A percentile compares a stretch with the other conserved stretches of the same genome.
phyloP scores from a whole-genome alignment of 2,329 filamentous ascomycete genomes.

The Thielaviopsis punctulata region DNA sequence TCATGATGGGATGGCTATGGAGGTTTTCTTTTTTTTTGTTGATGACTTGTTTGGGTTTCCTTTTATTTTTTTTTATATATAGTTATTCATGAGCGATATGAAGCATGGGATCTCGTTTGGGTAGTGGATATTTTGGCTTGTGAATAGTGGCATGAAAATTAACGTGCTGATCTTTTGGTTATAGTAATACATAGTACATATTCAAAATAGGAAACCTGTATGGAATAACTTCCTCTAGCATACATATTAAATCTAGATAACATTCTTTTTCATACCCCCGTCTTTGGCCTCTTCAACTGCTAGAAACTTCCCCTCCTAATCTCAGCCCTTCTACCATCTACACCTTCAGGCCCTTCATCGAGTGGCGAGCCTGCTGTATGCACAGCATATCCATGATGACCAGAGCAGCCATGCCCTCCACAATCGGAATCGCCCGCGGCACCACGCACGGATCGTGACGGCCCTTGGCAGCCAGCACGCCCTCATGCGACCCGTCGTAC shows the following conservation, averaged over 20 bases:
- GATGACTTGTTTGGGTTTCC: slow-evolving; percentile 1
- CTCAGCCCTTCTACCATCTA: slow-evolving; percentile 1
- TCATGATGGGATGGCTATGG: too few relatives aligned
- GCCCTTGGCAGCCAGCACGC: slow-evolving; percentile 76
- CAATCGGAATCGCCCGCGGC: slow-evolving; percentile 69
- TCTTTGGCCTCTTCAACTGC: neutral
- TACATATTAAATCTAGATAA: too few relatives aligned
- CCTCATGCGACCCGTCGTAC: slow-evolving; percentile 54
- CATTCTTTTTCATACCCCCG: too few relatives aligned
- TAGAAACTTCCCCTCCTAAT: neutral
- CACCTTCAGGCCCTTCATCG: slow-evolving; percentile 11
- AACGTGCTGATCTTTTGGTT: neutral
- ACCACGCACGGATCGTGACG: slow-evolving; percentile 90
- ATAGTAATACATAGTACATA: too few relatives aligned
- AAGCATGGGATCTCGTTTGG: neutral
- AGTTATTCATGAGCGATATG: neutral
- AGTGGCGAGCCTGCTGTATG: slow-evolving; percentile 52
- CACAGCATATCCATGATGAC: slow-evolving; percentile 76
- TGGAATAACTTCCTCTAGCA: too few relatives aligned
- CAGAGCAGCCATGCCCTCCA: slow-evolving; percentile 81
- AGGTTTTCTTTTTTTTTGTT: slow-evolving; percentile 2
- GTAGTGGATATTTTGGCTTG: neutral
- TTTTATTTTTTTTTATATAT: neutral
- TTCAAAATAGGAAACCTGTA: too few relatives aligned
- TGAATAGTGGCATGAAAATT: neutral